Conservation (phyloP, 768 basidiomycete genomes). For the Tricholoma sp. region DNA sequence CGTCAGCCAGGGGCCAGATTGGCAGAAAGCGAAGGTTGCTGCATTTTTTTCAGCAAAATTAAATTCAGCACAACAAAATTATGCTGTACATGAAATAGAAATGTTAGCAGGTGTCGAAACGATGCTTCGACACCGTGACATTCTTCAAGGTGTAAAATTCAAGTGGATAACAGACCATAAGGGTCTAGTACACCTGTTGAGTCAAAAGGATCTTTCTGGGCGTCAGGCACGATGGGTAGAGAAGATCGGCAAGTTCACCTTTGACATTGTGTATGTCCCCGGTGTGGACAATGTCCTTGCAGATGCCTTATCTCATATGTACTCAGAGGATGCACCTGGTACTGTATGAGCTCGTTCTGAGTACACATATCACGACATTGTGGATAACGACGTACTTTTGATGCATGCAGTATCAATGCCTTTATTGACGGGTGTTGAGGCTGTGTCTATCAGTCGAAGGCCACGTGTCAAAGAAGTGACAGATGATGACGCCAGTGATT, state of each 20-base stretch:
- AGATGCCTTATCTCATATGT: slow-evolving; percentile 34
- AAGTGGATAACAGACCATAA: slow-evolving; percentile 30
- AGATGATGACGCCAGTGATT: not conserved
- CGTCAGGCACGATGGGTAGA: slow-evolving; percentile 36
- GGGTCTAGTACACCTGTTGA: slow-evolving; percentile 24
- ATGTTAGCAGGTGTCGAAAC: slow-evolving; percentile 33
- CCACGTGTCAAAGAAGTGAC: slow-evolving; percentile 4
- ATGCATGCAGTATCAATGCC: not conserved
- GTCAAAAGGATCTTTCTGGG: slow-evolving; percentile 30
- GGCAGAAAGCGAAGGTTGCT: slow-evolving; percentile 26
- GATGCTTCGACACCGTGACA: slow-evolving; percentile 23
- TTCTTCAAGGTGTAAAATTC: slow-evolving; percentile 26
- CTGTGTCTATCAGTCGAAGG: not conserved
- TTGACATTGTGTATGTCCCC: slow-evolving; percentile 24
- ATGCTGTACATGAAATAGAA: slow-evolving; percentile 36
- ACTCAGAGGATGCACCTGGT: slow-evolving; percentile 8
- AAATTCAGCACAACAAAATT: slow-evolving; percentile 30
- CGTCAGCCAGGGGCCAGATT: slow-evolving; percentile 23
- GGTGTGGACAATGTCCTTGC: slow-evolving; percentile 34
- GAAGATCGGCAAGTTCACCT: slow-evolving; percentile 34
- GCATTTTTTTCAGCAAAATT: slow-evolving; percentile 30
- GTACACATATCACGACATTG: slow-evolving; percentile 9
- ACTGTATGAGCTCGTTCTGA: slow-evolving; percentile 11
- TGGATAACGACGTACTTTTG: not conserved
- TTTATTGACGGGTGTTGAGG: slow-evolving; percentile 2